Evolutionary conservation across 2,329 filamentous ascomycete genomes (phyloP), one percentile per base, ranked within the genome.

Genomic region (Cercospora zeina): DNA sequence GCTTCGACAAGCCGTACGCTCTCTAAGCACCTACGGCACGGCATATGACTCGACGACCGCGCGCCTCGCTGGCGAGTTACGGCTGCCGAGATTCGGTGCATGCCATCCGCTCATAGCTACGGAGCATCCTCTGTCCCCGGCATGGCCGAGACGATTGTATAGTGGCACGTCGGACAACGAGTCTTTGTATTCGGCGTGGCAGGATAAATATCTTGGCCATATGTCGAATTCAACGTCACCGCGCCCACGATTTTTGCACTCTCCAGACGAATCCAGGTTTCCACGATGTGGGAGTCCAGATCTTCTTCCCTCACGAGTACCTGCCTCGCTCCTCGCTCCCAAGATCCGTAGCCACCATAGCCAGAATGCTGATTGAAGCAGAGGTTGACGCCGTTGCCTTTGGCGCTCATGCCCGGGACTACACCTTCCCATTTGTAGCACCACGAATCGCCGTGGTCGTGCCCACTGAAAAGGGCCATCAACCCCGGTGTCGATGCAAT

Each of bases 401-500:
- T 56, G 16, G 72, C 53, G 7, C 57, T 64, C 70, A 73, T 72
- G 13, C 71, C 71, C 1, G 69, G 67, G 0, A 74, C 56, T 8
- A 59, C 57, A 9, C 45, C 24, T 34, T 71, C 57, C 73, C 73
- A 75, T 30, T 69, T 71, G 62, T 69, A 72, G 60, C 73, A 75
- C 73, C 73, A 75, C 2, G 67, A 70, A 47, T 73, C 69, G 5
- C 73, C 73, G 64, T 90, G 88, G 66, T 89, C 86, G 65, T 91
- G 88, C 0, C 87, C 88, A 4, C 80, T 81, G 72, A 89, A 87
- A 4, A 88, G 68, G 0, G 77, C 84, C 49, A 85, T 80, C 13
- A 89, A 67, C 0, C 85, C 85, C 0, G 77, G 68, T 0, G 83
- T 86, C 0, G 79, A 74, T 0, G 82, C 75, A 2, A 90, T 69